phyloP scores from a whole-genome alignment of 257 asterid species.

The Rauvolfia tetraphylla region DNA sequence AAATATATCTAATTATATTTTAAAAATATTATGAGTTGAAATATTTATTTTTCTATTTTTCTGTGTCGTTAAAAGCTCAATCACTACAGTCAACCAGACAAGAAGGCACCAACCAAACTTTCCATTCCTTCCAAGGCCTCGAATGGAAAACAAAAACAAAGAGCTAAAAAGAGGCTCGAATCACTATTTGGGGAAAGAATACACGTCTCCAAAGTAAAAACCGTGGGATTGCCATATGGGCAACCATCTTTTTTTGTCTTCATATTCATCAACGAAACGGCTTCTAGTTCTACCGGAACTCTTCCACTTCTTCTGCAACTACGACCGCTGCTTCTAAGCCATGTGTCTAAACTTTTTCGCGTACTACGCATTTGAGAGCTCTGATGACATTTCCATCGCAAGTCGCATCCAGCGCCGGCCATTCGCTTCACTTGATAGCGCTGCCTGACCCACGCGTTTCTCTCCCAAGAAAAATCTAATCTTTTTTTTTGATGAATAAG shows the following conservation, averaged over 20 bases:
- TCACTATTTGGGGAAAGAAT: background rate
- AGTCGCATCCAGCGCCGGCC: background rate
- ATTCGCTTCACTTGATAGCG: background rate
- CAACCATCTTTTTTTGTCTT: background rate
- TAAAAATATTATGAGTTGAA: too few relatives aligned
- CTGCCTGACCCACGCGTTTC: slow-evolving; percentile 8
- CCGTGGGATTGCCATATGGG: background rate
- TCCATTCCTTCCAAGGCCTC: background rate
- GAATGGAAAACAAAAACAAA: background rate
- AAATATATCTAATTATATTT: too few relatives aligned
- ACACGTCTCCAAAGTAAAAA: background rate
- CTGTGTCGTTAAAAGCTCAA: too few relatives aligned
- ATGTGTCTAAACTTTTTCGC: too few relatives aligned
- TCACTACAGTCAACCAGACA: too few relatives aligned
- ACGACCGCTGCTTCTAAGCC: too few relatives aligned
- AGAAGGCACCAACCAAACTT: background rate
- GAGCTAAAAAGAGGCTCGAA: background rate
- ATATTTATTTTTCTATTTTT: too few relatives aligned
- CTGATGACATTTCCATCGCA: background rate
- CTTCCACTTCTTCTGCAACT: background rate
- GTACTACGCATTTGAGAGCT: too few relatives aligned
- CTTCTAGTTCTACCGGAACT: background rate
- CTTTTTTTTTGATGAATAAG: too few relatives aligned
- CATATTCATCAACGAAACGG: background rate
- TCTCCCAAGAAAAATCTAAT: slow-evolving; percentile 18